Percentiles rank a stretch among this genome's conserved stretches.
These are phyloP conservation scores for Funneliformis mosseae DNA, from an alignment of 192 early-diverging fungal species.

Conservation along the genomic window DNA sequence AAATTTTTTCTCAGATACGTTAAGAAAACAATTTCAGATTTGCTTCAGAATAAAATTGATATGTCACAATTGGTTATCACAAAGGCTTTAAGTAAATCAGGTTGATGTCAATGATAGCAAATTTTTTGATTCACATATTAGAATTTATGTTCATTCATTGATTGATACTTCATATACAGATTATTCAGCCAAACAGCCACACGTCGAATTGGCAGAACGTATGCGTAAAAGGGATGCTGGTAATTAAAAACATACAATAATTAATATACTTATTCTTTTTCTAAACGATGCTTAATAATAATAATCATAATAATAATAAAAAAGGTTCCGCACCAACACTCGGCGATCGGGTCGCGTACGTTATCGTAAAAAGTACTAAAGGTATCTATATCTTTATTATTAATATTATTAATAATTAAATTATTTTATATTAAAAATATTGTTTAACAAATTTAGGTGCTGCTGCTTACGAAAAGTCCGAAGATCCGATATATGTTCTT, in stretches of 20 bases:
- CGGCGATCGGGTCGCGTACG: constrained; percentile 97
- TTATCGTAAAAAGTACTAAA: constrained; percentile 87
- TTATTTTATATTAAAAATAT: not conserved
- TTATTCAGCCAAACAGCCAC: constrained; percentile 94
- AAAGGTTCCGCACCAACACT: constrained; percentile 87
- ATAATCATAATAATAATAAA: not conserved
- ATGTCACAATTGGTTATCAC: constrained; percentile 95
- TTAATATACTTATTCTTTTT: not conserved
- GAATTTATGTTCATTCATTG: not conserved
- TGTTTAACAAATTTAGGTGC: constrained; percentile 48
- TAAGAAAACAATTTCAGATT: constrained; percentile 87
- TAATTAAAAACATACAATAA: constrained; percentile 7
- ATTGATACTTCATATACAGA: constrained; percentile 50
- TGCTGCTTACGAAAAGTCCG: constrained; percentile 95
- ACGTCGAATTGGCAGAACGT: constrained; percentile 92
- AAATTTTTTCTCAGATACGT: constrained; percentile 60
- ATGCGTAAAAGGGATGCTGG: constrained; percentile 95
- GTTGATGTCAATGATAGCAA: constrained; percentile 37
- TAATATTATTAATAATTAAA: not conserved
- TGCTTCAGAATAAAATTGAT: constrained; percentile 97
- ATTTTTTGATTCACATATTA: not conserved
- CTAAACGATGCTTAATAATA: not conserved
- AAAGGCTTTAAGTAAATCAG: constrained; percentile 90
- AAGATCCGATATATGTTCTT: constrained; percentile 98
- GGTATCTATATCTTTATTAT: not conserved